phyloP scores from a whole-genome alignment of 306 rosid genomes.

The Cucumis sativus region DNA sequence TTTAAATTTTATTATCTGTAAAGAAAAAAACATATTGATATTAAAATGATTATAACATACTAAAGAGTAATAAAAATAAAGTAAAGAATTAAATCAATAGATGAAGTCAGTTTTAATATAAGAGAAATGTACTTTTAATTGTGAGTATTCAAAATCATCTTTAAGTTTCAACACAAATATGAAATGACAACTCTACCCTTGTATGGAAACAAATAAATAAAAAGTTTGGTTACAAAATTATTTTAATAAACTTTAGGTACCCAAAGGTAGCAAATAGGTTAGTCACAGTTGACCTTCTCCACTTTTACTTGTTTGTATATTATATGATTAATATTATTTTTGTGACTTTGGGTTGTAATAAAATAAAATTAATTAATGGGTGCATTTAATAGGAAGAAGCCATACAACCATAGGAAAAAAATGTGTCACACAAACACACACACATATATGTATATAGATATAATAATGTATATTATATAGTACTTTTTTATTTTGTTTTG shows the following conservation, averaged over 20 bases:
- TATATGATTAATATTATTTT: neutral
- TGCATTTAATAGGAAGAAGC: conserved; percentile 2
- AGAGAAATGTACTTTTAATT: neutral
- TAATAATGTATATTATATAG: neutral
- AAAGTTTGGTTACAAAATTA: neutral
- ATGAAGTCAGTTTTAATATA: neutral
- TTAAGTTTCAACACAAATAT: neutral
- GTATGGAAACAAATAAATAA: neutral
- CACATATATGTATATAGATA: neutral
- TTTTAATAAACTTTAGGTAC: neutral
- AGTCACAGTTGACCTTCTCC: conserved; percentile 6
- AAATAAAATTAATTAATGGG: neutral
- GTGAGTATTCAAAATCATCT: neutral
- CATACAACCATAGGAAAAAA: neutral
- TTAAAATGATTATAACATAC: too few species aligned
- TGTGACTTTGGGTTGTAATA: neutral
- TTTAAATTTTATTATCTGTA: too few species aligned
- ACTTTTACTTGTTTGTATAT: neutral
- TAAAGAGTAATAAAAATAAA: too few species aligned
- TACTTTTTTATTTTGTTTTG: conserved; percentile 10
- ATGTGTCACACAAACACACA: neutral
- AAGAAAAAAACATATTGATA: neutral
- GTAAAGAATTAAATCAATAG: neutral
- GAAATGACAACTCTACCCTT: neutral
- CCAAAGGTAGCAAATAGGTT: neutral